Evolutionary conservation across 371 early-diverging fungal genomes (phyloP).

Genomic region (Syncephalastrum racemosum): DNA sequence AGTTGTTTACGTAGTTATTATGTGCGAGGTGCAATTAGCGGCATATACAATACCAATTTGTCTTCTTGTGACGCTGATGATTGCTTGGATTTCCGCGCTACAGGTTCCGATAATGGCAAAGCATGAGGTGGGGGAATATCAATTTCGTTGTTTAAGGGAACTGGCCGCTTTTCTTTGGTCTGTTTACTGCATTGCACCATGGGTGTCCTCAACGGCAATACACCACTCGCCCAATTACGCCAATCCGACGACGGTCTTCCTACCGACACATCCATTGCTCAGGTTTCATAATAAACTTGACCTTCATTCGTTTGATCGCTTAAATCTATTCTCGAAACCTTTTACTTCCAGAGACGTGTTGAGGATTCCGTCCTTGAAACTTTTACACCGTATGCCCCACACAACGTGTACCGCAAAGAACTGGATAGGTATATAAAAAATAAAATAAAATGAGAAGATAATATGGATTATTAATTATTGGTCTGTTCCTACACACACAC

Average conservation of each 20-base stretch:
- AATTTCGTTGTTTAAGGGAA: too few species aligned
- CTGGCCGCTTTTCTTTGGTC: too few species aligned
- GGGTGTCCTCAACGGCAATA: constrained; percentile 33
- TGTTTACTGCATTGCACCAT: constrained; percentile 11
- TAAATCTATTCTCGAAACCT: not conserved
- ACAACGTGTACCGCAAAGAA: constrained; percentile 21
- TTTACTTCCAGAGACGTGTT: constrained; percentile 24
- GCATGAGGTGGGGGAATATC: too few species aligned
- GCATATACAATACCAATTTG: too few species aligned
- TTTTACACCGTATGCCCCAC: constrained; percentile 36
- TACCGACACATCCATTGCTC: constrained; percentile 52
- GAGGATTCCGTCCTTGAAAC: constrained; percentile 35
- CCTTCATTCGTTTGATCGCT: not conserved
- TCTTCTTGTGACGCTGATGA: too few species aligned
- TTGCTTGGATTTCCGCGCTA: too few species aligned
- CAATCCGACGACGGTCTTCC: constrained; percentile 50
- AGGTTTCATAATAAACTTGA: constrained; percentile 31
- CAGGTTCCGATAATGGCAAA: too few species aligned
- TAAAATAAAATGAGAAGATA: too few species aligned
- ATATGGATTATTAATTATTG: too few species aligned
- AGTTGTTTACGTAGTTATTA: too few species aligned
- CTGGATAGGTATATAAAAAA: constrained; percentile 21
- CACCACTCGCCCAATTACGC: constrained; percentile 23
- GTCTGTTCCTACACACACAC: not conserved
- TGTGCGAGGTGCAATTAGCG: too few species aligned